A percentile compares a stretch with the other conserved stretches of the same genome.
Evolutionary conservation across 176 grass and related monocot species (phyloP).

Genomic region (Lolium rigidum): DNA sequence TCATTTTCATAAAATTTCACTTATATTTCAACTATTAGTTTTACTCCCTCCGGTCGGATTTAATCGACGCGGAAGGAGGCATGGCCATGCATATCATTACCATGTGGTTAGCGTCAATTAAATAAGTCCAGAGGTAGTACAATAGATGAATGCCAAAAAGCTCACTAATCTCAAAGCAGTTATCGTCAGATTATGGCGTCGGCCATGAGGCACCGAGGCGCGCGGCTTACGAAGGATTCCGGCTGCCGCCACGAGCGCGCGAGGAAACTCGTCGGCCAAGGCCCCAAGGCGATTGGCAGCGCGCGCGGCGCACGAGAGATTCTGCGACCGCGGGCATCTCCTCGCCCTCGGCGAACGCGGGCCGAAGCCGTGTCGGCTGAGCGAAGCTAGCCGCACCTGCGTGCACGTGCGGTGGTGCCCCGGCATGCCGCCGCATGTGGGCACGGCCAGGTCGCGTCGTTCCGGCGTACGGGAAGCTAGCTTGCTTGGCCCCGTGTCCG

Average conservation of each 20-base stretch:
- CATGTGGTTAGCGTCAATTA: too few species aligned
- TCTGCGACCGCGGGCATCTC: constrained; percentile 10
- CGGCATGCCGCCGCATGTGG: background rate
- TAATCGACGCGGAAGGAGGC: too few species aligned
- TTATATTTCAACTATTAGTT: too few species aligned
- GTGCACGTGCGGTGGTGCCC: background rate
- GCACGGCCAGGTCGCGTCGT: background rate
- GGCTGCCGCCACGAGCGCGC: background rate
- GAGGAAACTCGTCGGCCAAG: too few species aligned
- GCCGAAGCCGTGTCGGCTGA: background rate
- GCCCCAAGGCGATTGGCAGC: background rate
- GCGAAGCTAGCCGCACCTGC: background rate
- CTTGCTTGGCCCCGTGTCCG: background rate
- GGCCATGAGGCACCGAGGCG: too few species aligned
- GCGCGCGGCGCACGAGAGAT: background rate
- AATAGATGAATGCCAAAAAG: too few species aligned
- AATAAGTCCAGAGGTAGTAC: too few species aligned
- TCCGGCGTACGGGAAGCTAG: background rate
- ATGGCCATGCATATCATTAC: too few species aligned
- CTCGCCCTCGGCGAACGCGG: background rate
- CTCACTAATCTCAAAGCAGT: too few species aligned
- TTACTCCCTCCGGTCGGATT: too few species aligned
- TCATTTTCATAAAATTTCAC: too few species aligned
- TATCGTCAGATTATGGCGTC: too few species aligned
- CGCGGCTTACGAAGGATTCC: background rate